These are phyloP conservation scores for Vanderwaltozyma verrucispora DNA, from an alignment of 805 yeast species.

Conservation along the genomic window DNA sequence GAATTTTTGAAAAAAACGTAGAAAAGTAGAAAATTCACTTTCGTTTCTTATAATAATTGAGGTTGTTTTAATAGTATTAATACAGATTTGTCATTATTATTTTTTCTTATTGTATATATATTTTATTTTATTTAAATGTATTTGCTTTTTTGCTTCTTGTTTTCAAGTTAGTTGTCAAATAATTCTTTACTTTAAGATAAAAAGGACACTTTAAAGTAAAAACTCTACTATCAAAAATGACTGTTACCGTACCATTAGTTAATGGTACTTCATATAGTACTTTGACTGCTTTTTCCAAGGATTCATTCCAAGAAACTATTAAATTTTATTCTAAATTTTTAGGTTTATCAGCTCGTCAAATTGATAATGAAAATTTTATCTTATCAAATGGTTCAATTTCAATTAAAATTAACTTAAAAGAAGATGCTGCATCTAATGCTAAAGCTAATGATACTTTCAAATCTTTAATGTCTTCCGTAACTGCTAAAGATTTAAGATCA, in stretches of 20 bases:
- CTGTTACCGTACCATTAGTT: constrained; percentile 27
- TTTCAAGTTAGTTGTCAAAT: too few relatives aligned
- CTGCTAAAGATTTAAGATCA: constrained; percentile 40
- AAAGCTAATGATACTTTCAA: constrained; percentile 12
- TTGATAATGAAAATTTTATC: constrained; percentile 2
- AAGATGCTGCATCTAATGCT: constrained; percentile 11
- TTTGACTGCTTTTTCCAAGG: constrained; percentile 41
- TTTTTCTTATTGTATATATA: too few relatives aligned
- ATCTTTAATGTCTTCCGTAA: neutral
- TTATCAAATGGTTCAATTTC: constrained; percentile 19
- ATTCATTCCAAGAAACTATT: constrained; percentile 36
- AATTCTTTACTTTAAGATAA: too few relatives aligned
- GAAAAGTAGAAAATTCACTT: too few relatives aligned
- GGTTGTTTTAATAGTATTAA: too few relatives aligned
- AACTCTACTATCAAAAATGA: constrained; percentile 10
- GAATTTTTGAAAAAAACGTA: too few relatives aligned
- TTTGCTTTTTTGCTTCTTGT: too few relatives aligned
- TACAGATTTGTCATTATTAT: too few relatives aligned
- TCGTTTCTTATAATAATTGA: too few relatives aligned
- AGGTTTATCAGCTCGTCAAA: constrained; percentile 7
- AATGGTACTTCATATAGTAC: constrained; percentile 47
- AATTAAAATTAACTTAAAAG: constrained; percentile 19
- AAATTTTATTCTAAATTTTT: constrained; percentile 38
- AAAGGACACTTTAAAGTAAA: too few relatives aligned
- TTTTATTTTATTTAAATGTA: too few relatives aligned